A percentile compares a stretch with the other conserved stretches of the same genome.
Conservation (phyloP, 2,329 filamentous ascomycete genomes). For the Trichoderma sp. region DNA sequence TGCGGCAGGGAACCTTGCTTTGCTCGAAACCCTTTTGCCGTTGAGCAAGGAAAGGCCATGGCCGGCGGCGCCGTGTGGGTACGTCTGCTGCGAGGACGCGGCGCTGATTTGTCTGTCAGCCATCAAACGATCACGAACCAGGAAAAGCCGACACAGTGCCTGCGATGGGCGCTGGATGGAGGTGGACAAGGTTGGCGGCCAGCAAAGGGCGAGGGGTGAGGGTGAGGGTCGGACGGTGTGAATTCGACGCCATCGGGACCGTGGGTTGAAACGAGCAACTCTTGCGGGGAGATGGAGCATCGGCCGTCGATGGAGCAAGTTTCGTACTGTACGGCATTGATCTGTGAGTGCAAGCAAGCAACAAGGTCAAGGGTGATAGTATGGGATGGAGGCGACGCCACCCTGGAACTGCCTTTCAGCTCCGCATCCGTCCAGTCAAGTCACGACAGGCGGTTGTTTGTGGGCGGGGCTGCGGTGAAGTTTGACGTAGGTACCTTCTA, state of each 20-base stretch:
- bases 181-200: neutral
- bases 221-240: slow-evolving; percentile 26
- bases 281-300: slow-evolving; percentile 28
- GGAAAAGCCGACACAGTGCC: slow-evolving; percentile 23
- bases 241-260: slow-evolving; percentile 30
- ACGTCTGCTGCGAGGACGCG: slow-evolving; percentile 3
- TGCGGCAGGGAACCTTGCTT: slow-evolving; percentile 33
- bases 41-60: slow-evolving; percentile 27
- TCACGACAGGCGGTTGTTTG: neutral
- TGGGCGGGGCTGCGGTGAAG: slow-evolving; percentile 24
- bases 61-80: slow-evolving; percentile 27
- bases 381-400: slow-evolving; percentile 26
- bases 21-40: slow-evolving; percentile 20
- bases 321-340: no score
- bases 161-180: neutral
- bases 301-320: no score
- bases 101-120: slow-evolving; percentile 24
- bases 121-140: slow-evolving; percentile 13
- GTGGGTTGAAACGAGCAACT: slow-evolving; percentile 19
- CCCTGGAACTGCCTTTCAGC: slow-evolving; percentile 9
- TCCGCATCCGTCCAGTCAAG: slow-evolving; percentile 21
- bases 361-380: neutral
- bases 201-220: neutral
- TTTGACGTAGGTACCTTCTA: neutral
- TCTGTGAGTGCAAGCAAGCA: neutral